A percentile compares a stretch with the other conserved stretches of the same genome.
Evolutionary conservation across 2,329 filamentous ascomycete species (phyloP).

Genomic region (Sporothrix dimorphospora): DNA sequence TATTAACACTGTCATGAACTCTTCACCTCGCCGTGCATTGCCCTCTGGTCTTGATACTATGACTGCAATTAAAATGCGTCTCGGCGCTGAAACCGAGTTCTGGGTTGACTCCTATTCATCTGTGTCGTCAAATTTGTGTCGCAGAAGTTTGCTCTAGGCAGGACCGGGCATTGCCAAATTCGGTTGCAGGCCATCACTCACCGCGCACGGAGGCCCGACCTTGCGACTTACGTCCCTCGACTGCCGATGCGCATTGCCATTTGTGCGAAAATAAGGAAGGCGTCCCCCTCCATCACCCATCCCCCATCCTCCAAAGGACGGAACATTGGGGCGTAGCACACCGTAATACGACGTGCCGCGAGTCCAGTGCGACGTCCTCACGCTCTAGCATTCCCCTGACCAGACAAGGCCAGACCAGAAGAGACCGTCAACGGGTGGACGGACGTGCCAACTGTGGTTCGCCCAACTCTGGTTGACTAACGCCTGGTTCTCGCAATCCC

Average conservation of each 20-base stretch:
- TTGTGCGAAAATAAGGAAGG: conserved; percentile 16
- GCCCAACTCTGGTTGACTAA: conserved; percentile 3
- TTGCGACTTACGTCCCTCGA: neutral
- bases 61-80: neutral
- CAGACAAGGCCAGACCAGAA: no score
- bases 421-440: neutral
- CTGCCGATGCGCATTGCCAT: conserved; percentile 19
- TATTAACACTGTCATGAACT: neutral
- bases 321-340: conserved; percentile 10
- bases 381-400: neutral
- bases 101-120: neutral
- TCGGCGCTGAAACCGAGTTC: neutral
- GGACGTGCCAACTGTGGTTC: neutral
- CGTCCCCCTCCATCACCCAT: neutral
- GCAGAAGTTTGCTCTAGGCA: neutral
- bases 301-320: neutral
- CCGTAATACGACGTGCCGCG: neutral
- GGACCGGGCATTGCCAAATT: neutral
- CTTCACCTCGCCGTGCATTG: neutral
- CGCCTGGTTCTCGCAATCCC: conserved; percentile 13
- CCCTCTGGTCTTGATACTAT: neutral
- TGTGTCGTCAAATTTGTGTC: no score
- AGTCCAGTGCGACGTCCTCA: neutral
- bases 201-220: neutral
- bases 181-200: neutral